A percentile compares a stretch with the other conserved stretches of the same genome.
phyloP scores from a whole-genome alignment of 345 rosid genomes.

The Corchorus olitorius region DNA sequence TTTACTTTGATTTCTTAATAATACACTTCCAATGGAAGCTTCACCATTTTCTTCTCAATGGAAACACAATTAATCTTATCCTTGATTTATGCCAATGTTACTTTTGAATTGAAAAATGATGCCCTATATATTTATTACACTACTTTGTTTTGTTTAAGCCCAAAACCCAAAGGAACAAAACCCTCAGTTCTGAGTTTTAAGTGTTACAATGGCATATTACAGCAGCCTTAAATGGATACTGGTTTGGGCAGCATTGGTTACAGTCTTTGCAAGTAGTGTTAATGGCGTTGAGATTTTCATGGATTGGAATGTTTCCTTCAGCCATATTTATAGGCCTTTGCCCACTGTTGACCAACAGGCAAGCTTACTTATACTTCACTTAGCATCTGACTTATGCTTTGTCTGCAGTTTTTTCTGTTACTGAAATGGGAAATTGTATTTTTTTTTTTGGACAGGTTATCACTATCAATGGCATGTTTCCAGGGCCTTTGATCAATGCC shows the following conservation, averaged over 20 bases:
- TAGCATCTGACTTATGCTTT: neutral
- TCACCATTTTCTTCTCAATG: neutral
- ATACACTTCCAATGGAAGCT: too few species aligned
- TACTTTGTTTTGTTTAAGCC: neutral
- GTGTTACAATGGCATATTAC: slow-evolving; percentile 28
- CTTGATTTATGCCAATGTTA: neutral
- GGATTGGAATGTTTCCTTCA: slow-evolving; percentile 49
- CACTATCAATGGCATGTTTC: slow-evolving; percentile 63
- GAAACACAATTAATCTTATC: neutral
- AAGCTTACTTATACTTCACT: slow-evolving; percentile 9
- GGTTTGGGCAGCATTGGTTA: slow-evolving; percentile 18
- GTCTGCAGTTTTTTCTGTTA: neutral
- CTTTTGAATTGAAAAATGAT: neutral
- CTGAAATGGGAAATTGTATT: neutral
- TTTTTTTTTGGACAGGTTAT: slow-evolving; percentile 39
- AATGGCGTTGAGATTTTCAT: slow-evolving; percentile 38
- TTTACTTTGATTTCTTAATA: too few species aligned
- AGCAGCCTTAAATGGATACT: neutral
- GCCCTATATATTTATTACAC: neutral
- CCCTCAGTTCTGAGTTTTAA: neutral
- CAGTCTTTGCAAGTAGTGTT: neutral
- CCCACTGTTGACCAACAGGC: slow-evolving; percentile 37
- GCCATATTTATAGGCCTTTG: slow-evolving; percentile 26
- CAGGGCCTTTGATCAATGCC: slow-evolving; percentile 65
- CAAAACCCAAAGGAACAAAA: neutral